phyloP scores from a whole-genome alignment of 164 flowering plant species.

The Vitis rotundifolia region DNA sequence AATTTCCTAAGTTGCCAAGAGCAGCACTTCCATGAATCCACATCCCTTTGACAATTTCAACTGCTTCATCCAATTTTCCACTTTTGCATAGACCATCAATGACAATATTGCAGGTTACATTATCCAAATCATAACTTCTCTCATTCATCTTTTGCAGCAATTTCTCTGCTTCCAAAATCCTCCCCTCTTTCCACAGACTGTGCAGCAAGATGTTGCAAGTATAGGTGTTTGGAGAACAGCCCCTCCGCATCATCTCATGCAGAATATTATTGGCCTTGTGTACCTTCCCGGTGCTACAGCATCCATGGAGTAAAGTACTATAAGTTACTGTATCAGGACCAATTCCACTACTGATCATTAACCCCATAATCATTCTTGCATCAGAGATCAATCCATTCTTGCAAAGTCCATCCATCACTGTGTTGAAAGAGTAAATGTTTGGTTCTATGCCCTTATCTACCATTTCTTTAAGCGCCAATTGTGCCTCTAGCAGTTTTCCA shows the following conservation, averaged over 20 bases:
- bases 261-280: constrained; percentile 60
- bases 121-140: constrained; percentile 69
- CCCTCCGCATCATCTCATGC: constrained; percentile 62
- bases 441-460: constrained; percentile 56
- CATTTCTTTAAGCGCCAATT: constrained; percentile 69
- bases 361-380: constrained; percentile 60
- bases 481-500: constrained; percentile 66
- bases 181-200: constrained; percentile 81
- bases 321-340: constrained; percentile 75
- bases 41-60: constrained; percentile 74
- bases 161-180: constrained; percentile 69
- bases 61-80: constrained; percentile 81
- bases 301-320: constrained; percentile 70
- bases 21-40: constrained; percentile 90
- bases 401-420: constrained; percentile 79
- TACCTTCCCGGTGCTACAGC: constrained; percentile 65
- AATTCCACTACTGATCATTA: constrained; percentile 59
- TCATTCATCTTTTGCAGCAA: constrained; percentile 88
- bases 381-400: constrained; percentile 72
- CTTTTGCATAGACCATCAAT: constrained; percentile 74
- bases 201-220: constrained; percentile 87
- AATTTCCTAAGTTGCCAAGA: constrained; percentile 74
- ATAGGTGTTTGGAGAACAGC: constrained; percentile 63
- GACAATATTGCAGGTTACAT: constrained; percentile 85
- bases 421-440: constrained; percentile 65